Evolutionary conservation across 1,139 yeast genomes (phyloP).

Genomic region (Candida sanyaensis): DNA sequence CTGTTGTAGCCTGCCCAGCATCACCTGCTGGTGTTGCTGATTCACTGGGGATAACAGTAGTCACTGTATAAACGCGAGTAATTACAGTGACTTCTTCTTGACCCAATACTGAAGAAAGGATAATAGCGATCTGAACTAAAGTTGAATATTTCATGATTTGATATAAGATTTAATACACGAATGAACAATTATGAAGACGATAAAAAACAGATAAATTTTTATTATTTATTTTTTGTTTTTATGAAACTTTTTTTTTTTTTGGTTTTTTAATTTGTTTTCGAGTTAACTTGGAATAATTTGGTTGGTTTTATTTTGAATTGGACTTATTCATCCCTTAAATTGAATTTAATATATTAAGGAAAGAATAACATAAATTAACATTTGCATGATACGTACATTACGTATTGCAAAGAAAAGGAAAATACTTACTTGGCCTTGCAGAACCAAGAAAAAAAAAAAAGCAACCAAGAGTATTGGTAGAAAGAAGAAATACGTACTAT

Average conservation of each 20-base stretch:
- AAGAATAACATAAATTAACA: neutral
- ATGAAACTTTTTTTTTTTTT: neutral
- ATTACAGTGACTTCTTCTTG: conserved; percentile 5
- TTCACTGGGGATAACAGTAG: conserved; percentile 1
- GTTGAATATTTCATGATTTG: conserved; percentile 5
- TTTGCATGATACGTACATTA: no score
- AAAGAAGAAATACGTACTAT: neutral
- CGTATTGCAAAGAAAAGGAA: no score
- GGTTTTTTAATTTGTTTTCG: neutral
- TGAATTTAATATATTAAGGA: neutral
- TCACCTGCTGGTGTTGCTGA: neutral
- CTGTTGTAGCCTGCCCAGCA: neutral
- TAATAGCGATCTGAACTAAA: conserved; percentile 4
- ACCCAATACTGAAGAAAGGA: conserved; percentile 5
- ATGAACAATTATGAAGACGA: neutral
- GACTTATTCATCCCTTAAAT: conserved; percentile 3
- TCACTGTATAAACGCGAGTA: conserved; percentile 5
- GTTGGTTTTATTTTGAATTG: neutral
- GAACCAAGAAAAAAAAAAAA: neutral
- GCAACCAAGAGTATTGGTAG: neutral
- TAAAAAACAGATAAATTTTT: neutral
- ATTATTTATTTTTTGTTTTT: neutral
- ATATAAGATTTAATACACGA: neutral
- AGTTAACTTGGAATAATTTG: neutral
- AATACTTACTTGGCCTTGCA: conserved; percentile 1